Conservation (phyloP, 176 grass and related monocot genomes). For the Avena atlantica region DNA sequence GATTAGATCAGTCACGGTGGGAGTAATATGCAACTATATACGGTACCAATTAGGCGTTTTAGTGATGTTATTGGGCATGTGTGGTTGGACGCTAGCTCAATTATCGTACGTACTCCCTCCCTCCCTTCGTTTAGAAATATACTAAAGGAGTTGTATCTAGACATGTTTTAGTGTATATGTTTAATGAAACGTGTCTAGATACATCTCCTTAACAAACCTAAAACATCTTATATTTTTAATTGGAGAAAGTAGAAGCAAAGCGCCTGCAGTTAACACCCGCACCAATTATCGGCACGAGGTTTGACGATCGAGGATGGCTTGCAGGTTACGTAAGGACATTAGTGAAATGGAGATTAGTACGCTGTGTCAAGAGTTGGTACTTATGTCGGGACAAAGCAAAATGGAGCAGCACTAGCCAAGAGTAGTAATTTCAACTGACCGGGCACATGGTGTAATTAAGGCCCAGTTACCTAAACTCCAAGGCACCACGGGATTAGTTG, state of each 20-base stretch:
- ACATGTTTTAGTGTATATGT: too few species aligned
- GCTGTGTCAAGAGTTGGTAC: not conserved
- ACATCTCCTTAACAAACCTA: too few species aligned
- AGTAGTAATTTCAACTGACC: not conserved
- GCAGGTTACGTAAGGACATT: not conserved
- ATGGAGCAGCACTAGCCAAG: not conserved
- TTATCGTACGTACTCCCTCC: too few species aligned
- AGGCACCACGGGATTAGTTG: not conserved
- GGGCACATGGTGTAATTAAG: not conserved
- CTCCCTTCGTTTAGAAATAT: too few species aligned
- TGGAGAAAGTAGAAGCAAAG: not conserved
- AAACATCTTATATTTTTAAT: too few species aligned
- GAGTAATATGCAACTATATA: too few species aligned
- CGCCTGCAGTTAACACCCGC: not conserved
- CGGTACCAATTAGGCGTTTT: too few species aligned
- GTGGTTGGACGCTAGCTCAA: too few species aligned
- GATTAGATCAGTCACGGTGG: too few species aligned
- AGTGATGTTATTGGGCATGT: too few species aligned
- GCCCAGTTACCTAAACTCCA: not conserved
- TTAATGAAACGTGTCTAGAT: too few species aligned
- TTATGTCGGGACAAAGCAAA: not conserved
- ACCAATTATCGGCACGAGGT: not conserved
- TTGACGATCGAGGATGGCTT: not conserved
- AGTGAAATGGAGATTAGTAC: not conserved
- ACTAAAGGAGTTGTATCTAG: too few species aligned